Evolutionary conservation across 345 rosid genomes (phyloP), one percentile per base, ranked within the genome.

Genomic region (Hevea brasiliensis): DNA sequence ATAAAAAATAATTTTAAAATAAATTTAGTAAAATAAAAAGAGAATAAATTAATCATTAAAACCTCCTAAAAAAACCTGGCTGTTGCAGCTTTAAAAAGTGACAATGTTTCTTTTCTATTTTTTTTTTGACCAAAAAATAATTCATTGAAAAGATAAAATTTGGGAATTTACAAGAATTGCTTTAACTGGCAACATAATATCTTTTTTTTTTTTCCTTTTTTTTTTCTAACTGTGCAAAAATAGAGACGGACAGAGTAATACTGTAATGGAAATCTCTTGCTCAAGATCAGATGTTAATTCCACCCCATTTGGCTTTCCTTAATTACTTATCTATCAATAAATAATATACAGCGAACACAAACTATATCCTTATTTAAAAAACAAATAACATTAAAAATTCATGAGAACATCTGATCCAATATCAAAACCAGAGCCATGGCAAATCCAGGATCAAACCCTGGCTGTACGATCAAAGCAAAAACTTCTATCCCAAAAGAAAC

Each of bases 381-480:
- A 32, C 37, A 32, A 32, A 32, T 32, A 32, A 32, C 4, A 50
- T 37, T 35, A 56, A 3, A 47, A 29, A 70, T 20, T 76, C 79
- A 92, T 7, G 88, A 81, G 66, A 87, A 90, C 92, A 92, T 92
- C 71, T 89, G 94, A 82, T 94, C 98, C 73, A 94, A 61, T 26
- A 88, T 40, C 68, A 92, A 77, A 73, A 94, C 90, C 27, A 94
- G 81, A 81, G 87, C 88, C 98, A 92, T 94, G 2, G 97, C 96
- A 61, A 89, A 85, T 13, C 87, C 85, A 67, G 86, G 71, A 76
- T 89, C 88, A 70, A 90, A 85, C 23, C 82, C 90, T 5, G 86
- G 74, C 66, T 77, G 76, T 51, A 92, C 92, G 37, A 76, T 77
- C 82, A 92, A 75, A 76, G 77, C 71, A 75, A 94, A 94, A 77